phyloP scores from a whole-genome alignment of 306 rosid genomes.

The Cucurbita maxima region DNA sequence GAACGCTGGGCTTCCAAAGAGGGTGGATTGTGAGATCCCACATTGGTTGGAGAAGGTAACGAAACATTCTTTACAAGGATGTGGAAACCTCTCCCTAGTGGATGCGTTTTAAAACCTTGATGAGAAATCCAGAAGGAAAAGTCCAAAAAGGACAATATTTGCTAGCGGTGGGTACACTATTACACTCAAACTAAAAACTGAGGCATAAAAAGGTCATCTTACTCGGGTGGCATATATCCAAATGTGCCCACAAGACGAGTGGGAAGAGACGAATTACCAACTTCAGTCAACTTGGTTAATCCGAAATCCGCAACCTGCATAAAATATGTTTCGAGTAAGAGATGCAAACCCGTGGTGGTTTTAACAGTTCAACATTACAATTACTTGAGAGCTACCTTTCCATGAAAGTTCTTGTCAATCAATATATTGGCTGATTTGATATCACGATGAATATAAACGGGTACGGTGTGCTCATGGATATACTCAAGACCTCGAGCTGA shows the following conservation, averaged over 20 bases:
- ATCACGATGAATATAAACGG: conserved; percentile 91
- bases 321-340: not conserved
- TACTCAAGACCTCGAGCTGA: conserved; percentile 97
- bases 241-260: conserved; percentile 87
- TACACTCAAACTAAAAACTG: not conserved
- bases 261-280: conserved; percentile 63
- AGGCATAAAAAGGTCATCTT: conserved; percentile 13
- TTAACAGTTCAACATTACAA: not conserved
- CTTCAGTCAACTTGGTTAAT: conserved; percentile 79
- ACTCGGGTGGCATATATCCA: conserved; percentile 96
- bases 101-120: no score
- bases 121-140: no score
- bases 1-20: no score
- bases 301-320: conserved; percentile 97
- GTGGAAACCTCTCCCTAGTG: no score
- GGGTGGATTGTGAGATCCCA: no score
- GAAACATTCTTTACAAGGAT: no score
- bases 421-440: conserved; percentile 93
- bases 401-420: conserved; percentile 69
- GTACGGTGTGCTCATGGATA: conserved; percentile 96
- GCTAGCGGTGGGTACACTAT: no score
- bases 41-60: no score
- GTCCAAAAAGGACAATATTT: no score
- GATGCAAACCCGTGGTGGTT: conserved; percentile 7
- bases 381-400: conserved; percentile 39